phyloP scores from a whole-genome alignment of 176 grass and related monocot species.

The Eragrostis curvula region DNA sequence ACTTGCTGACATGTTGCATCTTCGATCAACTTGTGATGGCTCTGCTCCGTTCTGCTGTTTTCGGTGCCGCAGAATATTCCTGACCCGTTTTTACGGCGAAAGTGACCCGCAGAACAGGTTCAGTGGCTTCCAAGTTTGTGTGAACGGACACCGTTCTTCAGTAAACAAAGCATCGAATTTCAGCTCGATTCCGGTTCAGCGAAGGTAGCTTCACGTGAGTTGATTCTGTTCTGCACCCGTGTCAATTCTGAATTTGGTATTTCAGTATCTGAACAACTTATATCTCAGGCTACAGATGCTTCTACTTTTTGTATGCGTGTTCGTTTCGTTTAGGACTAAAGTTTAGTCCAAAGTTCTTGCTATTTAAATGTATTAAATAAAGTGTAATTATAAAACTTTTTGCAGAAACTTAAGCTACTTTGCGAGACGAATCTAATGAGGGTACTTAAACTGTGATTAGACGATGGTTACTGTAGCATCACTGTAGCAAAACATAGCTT shows the following conservation, averaged over 20 bases:
- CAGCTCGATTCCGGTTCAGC: not conserved
- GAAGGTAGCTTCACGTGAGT: not conserved
- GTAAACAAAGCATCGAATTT: constrained; percentile 1
- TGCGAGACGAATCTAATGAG: too few species aligned
- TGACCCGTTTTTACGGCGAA: not conserved
- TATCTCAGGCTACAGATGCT: not conserved
- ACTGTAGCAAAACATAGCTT: too few species aligned
- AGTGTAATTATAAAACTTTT: too few species aligned
- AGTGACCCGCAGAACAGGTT: not conserved
- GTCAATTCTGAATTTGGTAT: not conserved
- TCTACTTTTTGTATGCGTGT: too few species aligned
- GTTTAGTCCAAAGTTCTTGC: too few species aligned
- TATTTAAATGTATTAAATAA: too few species aligned
- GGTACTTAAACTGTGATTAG: too few species aligned
- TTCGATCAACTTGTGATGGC: not conserved
- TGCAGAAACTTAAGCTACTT: too few species aligned
- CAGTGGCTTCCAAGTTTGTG: not conserved
- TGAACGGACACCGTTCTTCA: not conserved
- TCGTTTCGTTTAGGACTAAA: too few species aligned
- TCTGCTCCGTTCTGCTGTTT: not conserved
- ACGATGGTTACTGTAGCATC: too few species aligned
- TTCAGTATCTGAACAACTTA: constrained; percentile 4
- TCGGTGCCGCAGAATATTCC: not conserved
- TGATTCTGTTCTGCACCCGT: not conserved
- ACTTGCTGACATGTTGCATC: not conserved